These are phyloP conservation scores for Plasmodium malariae DNA, from an alignment of 169 alveolate genomes.

Conservation along the genomic window DNA sequence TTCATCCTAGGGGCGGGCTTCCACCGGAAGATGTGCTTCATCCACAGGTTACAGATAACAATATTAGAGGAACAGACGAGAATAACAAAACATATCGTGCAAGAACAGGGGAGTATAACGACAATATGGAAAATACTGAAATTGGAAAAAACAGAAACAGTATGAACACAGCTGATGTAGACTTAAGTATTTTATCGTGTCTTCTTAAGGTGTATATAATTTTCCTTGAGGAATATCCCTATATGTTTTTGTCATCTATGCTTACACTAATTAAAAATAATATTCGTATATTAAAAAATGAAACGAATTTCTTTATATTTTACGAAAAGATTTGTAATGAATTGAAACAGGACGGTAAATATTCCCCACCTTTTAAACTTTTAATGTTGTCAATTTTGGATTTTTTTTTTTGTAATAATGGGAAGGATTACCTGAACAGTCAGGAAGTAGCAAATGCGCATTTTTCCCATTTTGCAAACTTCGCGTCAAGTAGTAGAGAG, in stretches of 20 bases:
- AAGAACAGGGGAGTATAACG: not conserved
- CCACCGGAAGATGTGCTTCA: no score
- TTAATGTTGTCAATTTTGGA: constrained; percentile 23
- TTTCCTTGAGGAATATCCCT: constrained; percentile 34
- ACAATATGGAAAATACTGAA: not conserved
- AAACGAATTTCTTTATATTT: constrained; percentile 1
- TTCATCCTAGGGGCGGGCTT: no score
- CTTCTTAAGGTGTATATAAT: constrained; percentile 34
- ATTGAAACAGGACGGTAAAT: constrained; percentile 27
- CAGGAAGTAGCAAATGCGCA: not conserved
- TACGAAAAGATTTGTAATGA: constrained; percentile 12
- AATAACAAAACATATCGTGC: no score
- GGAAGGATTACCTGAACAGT: not conserved
- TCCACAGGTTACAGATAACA: no score
- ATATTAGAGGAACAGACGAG: no score
- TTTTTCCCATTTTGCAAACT: not conserved
- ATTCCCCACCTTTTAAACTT: constrained; percentile 20
- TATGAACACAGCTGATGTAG: not conserved
- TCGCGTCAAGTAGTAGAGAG: not conserved
- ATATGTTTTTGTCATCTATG: constrained; percentile 22
- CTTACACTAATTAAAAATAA: constrained; percentile 30
- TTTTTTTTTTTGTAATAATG: constrained; percentile 13
- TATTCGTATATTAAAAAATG: not conserved
- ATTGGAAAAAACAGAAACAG: not conserved
- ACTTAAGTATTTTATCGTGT: constrained; percentile 10